Base-by-base conservation (phyloP, 2,329 filamentous ascomycete species). In the Aspergillus pseudoviridinutans region DNA sequence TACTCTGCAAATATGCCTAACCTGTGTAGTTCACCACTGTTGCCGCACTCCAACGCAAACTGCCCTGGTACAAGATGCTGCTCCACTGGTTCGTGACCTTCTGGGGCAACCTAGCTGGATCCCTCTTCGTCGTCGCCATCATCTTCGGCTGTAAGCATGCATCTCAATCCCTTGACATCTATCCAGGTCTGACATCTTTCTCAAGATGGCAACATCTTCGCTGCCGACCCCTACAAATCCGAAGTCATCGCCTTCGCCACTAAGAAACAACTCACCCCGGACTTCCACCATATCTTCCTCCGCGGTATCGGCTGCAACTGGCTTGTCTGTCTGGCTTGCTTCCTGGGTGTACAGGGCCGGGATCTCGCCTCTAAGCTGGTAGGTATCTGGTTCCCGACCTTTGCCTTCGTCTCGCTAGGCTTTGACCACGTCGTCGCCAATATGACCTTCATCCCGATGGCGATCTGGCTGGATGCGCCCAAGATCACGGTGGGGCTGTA, bases 401-500 rank as follows among this genome's bases (percentile, higher is more conserved):
- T 82, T 55, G 79, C 79, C 1, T 85, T 84, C 61, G 81, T 84
- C 0, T 76, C 76, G 1, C 71, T 83, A 0, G 80, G 78, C 0
- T 75, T 84, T 2, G 82, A 85, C 57, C 83, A 85, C 70, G 81
- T 84, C 47, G 76, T 84, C 17, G 82, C 82, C 25, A 84, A 84
- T 59, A 84, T 83, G 81, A 82, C 79, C 38, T 80, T 82, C 54
- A 74, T 80, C 35, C 80, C 82, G 0, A 65, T 83, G 49, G 80
- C 73, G 0, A 82, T 85, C 38, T 85, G 76, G 71, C 65, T 80
- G 0, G 70, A 73, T 0, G 74, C 79, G 0, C 75, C 79, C 0
- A 70, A 70, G 0, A 71, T 84, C 24, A 76, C 70, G 1, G 75
- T 82, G 0, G 73, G 77, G 0, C 71, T 83, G 44, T 85, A 84